phyloP scores from a whole-genome alignment of 495 filamentous ascomycete genomes.

The Pyrenula aspistea region DNA sequence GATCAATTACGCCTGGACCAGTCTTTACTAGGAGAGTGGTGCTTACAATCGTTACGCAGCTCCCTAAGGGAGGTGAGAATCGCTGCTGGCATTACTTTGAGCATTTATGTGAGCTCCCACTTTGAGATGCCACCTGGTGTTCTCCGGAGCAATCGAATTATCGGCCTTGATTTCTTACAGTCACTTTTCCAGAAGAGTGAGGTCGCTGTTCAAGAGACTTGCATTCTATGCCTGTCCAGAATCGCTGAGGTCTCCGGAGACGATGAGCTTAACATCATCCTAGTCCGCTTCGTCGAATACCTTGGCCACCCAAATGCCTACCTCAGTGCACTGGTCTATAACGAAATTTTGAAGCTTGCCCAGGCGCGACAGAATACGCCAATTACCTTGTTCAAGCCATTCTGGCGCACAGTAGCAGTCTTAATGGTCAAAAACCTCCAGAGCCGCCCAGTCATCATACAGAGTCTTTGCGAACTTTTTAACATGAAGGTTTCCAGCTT shows the following conservation, averaged over 20 bases:
- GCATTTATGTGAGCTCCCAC: background rate
- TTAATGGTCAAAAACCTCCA: constrained; percentile 70
- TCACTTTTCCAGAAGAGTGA: constrained; percentile 53
- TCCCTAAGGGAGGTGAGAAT: constrained; percentile 78
- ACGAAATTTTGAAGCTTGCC: constrained; percentile 61
- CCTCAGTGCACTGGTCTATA: constrained; percentile 66
- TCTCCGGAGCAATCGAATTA: constrained; percentile 51
- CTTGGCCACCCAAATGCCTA: constrained; percentile 73
- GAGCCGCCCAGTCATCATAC: constrained; percentile 66
- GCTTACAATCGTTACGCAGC: constrained; percentile 65
- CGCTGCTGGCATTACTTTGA: constrained; percentile 48
- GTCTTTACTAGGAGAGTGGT: constrained; percentile 64
- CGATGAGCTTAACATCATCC: constrained; percentile 72
- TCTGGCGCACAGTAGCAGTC: constrained; percentile 73
- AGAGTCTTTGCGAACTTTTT: constrained; percentile 68
- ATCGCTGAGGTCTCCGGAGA: constrained; percentile 58
- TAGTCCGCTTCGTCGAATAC: constrained; percentile 74
- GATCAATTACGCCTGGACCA: constrained; percentile 51
- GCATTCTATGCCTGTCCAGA: constrained; percentile 72
- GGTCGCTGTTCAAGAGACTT: constrained; percentile 62
- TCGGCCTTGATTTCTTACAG: constrained; percentile 55
- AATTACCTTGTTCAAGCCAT: constrained; percentile 64
- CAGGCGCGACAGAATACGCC: constrained; percentile 44
- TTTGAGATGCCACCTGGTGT: constrained; percentile 23
- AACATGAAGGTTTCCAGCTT: constrained; percentile 60